Conservation (phyloP, 164 flowering plant species). For the Tetracentron sinense region DNA sequence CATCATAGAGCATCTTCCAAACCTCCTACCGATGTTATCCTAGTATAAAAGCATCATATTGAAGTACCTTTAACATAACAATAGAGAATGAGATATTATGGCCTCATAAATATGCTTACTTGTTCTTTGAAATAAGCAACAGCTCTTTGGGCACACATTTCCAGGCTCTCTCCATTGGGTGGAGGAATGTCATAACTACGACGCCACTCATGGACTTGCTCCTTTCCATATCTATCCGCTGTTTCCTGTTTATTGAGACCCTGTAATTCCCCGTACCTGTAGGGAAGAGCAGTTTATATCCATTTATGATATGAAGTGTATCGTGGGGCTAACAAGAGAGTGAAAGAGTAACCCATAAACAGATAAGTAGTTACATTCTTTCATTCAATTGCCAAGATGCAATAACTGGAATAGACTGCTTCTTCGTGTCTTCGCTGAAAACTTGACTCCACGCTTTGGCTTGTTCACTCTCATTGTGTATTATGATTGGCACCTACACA, state of each 20-base stretch:
- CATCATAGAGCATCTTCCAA: background rate
- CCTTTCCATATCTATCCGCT: conserved; percentile 87
- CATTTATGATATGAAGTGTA: background rate
- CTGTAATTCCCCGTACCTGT: conserved; percentile 95
- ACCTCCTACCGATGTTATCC: no score
- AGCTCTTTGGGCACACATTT: conserved; percentile 99
- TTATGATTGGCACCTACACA: conserved; percentile 78
- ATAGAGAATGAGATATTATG: background rate
- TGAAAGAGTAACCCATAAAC: conserved; percentile 3
- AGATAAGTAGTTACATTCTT: conserved; percentile 61
- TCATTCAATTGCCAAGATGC: conserved; percentile 95
- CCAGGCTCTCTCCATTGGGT: conserved; percentile 98
- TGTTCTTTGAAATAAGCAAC: conserved; percentile 90
- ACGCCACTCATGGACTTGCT: conserved; percentile 95
- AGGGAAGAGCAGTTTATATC: conserved; percentile 3
- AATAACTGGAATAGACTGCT: conserved; percentile 89
- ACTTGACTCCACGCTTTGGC: conserved; percentile 86
- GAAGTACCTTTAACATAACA: background rate
- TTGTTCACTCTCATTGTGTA: conserved; percentile 81
- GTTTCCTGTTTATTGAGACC: conserved; percentile 99
- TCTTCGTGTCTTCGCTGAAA: conserved; percentile 83
- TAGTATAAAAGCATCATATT: background rate
- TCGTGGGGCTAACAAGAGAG: background rate
- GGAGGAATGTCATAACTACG: conserved; percentile 96
- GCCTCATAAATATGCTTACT: conserved; percentile 29